A percentile compares a stretch with the other conserved stretches of the same genome.
Evolutionary conservation across 139 green algal species (phyloP).

Genomic region (Chlamydomonas eustigma): DNA sequence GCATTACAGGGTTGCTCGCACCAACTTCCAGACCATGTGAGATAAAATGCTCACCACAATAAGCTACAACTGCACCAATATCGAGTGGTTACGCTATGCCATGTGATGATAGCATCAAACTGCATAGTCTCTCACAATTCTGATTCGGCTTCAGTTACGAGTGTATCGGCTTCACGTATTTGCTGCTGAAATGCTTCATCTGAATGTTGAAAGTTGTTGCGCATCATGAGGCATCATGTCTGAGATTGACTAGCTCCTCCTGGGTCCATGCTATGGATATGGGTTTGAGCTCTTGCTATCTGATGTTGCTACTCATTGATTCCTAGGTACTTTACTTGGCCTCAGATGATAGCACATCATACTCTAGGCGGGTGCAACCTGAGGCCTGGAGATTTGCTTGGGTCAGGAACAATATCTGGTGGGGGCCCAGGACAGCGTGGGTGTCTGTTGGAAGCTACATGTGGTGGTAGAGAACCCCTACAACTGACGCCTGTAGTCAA

Average conservation of each 20-base stretch:
- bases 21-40: constrained; percentile 75
- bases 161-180: too few relatives aligned
- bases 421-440: not conserved
- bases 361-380: constrained; percentile 85
- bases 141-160: too few relatives aligned
- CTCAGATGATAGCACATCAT: constrained; percentile 94
- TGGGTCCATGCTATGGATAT: too few relatives aligned
- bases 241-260: too few relatives aligned
- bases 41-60: not conserved
- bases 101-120: too few relatives aligned
- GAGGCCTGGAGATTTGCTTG: constrained; percentile 77
- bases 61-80: not conserved
- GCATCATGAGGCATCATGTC: too few relatives aligned
- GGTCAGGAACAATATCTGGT: constrained; percentile 83
- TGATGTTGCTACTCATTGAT: not conserved
- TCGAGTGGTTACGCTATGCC: too few relatives aligned
- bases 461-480: not conserved
- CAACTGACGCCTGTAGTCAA: not conserved
- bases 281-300: not conserved
- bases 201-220: too few relatives aligned
- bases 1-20: constrained; percentile 32
- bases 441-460: constrained; percentile 14
- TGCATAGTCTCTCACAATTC: too few relatives aligned
- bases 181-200: too few relatives aligned
- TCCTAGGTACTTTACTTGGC: constrained; percentile 79